These are phyloP conservation scores for Boletus reticulatus DNA, from an alignment of 768 basidiomycete species.

Conservation along the genomic window DNA sequence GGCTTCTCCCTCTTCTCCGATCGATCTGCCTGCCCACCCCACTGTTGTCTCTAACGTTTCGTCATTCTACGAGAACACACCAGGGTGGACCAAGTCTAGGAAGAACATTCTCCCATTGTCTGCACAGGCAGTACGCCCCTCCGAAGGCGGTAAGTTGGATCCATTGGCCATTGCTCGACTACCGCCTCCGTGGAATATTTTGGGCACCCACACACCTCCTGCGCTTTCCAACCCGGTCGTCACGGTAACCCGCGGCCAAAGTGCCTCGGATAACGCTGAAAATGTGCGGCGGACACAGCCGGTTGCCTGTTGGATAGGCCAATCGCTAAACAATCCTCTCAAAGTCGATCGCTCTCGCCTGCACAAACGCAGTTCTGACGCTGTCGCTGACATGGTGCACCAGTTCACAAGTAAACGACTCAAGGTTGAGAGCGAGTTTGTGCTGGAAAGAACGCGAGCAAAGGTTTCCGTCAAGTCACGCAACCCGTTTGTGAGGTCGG, in stretches of 20 bases:
- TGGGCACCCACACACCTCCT: neutral
- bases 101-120: conserved; percentile 16
- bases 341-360: conserved; percentile 26
- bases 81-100: neutral
- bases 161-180: conserved; percentile 26
- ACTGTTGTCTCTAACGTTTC: conserved; percentile 5
- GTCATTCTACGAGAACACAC: conserved; percentile 18
- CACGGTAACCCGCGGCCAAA: neutral
- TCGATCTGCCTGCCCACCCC: neutral
- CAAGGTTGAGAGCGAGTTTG: conserved; percentile 22
- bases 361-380: conserved; percentile 22
- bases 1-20: neutral
- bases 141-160: conserved; percentile 12
- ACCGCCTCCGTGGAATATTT: conserved; percentile 26
- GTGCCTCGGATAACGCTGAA: neutral
- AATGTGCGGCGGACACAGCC: neutral
- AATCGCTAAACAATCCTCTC: conserved; percentile 6
- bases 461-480: neutral
- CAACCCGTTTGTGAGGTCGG: conserved; percentile 26
- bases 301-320: neutral
- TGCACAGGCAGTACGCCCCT: conserved; percentile 18
- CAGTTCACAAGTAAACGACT: conserved; percentile 21
- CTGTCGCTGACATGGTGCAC: conserved; percentile 18
- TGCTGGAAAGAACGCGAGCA: conserved; percentile 8
- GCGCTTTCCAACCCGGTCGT: neutral